Evolutionary conservation across 345 rosid genomes (phyloP).

Genomic region (Brassica rapa): DNA sequence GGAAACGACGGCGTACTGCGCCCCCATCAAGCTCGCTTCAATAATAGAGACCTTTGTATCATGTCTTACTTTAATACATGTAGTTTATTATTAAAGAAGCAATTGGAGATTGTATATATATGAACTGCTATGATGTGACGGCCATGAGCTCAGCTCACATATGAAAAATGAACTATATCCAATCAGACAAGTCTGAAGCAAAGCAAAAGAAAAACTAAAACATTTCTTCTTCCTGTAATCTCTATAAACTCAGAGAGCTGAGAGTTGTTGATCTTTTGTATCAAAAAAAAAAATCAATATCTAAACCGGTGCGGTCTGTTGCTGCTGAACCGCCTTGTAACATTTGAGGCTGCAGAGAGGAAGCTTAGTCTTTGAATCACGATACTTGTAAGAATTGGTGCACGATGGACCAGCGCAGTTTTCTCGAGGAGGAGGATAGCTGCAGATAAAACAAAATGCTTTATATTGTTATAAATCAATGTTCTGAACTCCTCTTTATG

Average conservation of each 20-base stretch:
- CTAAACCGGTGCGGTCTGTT: conserved; percentile 14
- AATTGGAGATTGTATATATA: conserved; percentile 33
- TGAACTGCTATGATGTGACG: conserved; percentile 37
- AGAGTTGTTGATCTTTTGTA: conserved; percentile 17
- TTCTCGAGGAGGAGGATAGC: conserved; percentile 93
- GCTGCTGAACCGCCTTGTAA: conserved; percentile 69
- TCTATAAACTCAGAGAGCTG: conserved; percentile 11
- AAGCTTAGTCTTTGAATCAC: conserved; percentile 81
- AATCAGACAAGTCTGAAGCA: conserved; percentile 22
- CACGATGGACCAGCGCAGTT: conserved; percentile 83
- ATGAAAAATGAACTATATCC: background rate
- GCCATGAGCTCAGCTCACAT: conserved; percentile 11
- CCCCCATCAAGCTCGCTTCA: conserved; percentile 8
- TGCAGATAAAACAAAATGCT: conserved; percentile 34
- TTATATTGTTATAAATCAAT: background rate
- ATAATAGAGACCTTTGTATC: conserved; percentile 32
- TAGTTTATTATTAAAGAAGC: conserved; percentile 6
- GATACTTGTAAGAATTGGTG: conserved; percentile 72
- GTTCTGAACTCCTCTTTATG: background rate
- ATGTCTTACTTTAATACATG: background rate
- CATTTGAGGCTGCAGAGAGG: conserved; percentile 95
- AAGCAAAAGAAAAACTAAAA: background rate
- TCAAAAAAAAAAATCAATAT: conserved; percentile 37
- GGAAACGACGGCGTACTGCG: conserved; percentile 25
- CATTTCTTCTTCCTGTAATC: conserved; percentile 9